Conservation (phyloP, 345 rosid species). For the Tarenaya hassleriana region DNA sequence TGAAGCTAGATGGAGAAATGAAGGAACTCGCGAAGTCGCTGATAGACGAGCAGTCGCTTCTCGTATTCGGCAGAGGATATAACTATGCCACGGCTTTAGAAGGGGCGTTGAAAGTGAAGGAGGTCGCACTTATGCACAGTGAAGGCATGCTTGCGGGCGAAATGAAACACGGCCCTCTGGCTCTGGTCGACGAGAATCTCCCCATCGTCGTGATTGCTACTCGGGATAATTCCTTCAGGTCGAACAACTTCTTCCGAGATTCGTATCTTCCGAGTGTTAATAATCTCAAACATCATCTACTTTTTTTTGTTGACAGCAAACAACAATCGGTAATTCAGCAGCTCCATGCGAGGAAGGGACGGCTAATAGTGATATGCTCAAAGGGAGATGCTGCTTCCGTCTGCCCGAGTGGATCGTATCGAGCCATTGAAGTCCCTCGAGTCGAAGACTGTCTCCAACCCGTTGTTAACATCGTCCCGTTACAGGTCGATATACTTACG, state of each 20-base stretch:
- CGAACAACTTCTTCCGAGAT: neutral
- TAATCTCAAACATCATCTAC: too few relatives aligned
- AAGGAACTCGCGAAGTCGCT: slow-evolving; percentile 66
- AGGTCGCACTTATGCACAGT: slow-evolving; percentile 95
- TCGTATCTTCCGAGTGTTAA: too few relatives aligned
- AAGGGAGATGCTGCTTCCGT: slow-evolving; percentile 80
- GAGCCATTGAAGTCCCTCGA: slow-evolving; percentile 79
- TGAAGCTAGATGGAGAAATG: slow-evolving; percentile 81
- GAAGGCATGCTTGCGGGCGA: slow-evolving; percentile 98
- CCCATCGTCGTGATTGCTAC: slow-evolving; percentile 85
- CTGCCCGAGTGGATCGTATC: slow-evolving; percentile 59
- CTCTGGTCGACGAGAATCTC: slow-evolving; percentile 86
- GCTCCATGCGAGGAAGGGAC: slow-evolving; percentile 84
- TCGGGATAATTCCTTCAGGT: slow-evolving; percentile 87
- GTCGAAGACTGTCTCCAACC: slow-evolving; percentile 97
- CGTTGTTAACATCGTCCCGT: slow-evolving; percentile 70
- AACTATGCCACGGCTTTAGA: slow-evolving; percentile 85
- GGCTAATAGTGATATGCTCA: slow-evolving; percentile 71
- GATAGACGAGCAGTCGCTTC: slow-evolving; percentile 83
- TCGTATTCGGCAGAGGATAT: slow-evolving; percentile 91
- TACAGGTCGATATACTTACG: slow-evolving; percentile 49
- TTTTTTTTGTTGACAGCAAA: too few relatives aligned
- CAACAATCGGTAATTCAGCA: slow-evolving; percentile 94
- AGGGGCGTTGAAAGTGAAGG: slow-evolving; percentile 93
- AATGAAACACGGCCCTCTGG: slow-evolving; percentile 98